A percentile compares a stretch with the other conserved stretches of the same genome.
Evolutionary conservation across 495 filamentous ascomycete species (phyloP).

Genomic region (Lasiosphaeriaceae sp.): DNA sequence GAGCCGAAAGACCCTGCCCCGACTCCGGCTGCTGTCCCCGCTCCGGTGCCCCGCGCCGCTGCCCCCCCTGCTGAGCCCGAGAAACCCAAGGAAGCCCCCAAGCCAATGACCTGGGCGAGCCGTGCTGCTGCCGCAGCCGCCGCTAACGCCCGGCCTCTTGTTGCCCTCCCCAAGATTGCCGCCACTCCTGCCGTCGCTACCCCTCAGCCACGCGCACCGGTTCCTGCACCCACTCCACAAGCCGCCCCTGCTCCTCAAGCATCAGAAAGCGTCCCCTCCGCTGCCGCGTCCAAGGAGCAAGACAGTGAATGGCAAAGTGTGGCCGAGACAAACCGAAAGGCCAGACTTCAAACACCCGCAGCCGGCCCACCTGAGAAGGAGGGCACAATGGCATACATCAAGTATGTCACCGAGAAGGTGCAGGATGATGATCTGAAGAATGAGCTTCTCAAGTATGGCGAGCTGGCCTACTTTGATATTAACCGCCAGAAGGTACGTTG

Average conservation of each 20-base stretch:
- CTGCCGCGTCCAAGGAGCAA: constrained; percentile 39
- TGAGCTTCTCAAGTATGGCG: constrained; percentile 67
- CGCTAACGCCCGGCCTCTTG: constrained; percentile 40
- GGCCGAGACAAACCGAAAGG: constrained; percentile 78
- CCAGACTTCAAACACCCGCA: constrained; percentile 54
- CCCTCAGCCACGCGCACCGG: constrained; percentile 24
- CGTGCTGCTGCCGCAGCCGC: constrained; percentile 53
- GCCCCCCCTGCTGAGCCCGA: constrained; percentile 35
- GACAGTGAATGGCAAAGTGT: constrained; percentile 68
- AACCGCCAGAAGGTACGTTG: constrained; percentile 77
- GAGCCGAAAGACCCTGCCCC: constrained; percentile 59
- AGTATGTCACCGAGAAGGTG: constrained; percentile 87
- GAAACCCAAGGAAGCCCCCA: constrained; percentile 41
- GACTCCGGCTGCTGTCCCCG: constrained; percentile 44
- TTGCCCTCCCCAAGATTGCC: constrained; percentile 43
- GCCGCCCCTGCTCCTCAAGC: constrained; percentile 32
- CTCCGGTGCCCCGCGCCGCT: constrained; percentile 33
- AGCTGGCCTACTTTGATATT: constrained; percentile 83
- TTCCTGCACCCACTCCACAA: constrained; percentile 28
- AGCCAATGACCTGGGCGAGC: constrained; percentile 88
- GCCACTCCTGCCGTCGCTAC: constrained; percentile 37
- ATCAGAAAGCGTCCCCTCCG: constrained; percentile 24
- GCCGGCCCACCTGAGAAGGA: constrained; percentile 56
- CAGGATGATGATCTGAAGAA: constrained; percentile 61
- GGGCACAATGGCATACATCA: constrained; percentile 77